Evolutionary conservation across 768 basidiomycete genomes (phyloP).

Genomic region (Fomitopsis pulvina): DNA sequence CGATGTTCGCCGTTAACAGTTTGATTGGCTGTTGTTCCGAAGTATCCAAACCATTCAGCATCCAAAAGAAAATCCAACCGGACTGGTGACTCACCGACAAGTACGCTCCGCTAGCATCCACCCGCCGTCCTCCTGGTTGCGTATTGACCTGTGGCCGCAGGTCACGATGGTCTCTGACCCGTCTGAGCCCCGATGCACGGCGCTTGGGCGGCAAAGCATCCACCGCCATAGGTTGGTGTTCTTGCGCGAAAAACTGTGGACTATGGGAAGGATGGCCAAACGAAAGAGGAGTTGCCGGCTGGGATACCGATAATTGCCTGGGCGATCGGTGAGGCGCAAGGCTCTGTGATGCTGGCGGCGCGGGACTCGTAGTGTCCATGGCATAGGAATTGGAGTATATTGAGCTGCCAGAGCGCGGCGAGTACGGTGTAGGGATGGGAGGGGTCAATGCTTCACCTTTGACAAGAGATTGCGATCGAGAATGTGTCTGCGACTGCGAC

Average conservation of each 20-base stretch:
- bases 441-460: conserved; percentile 48
- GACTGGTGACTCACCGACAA: conserved; percentile 60
- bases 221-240: conserved; percentile 67
- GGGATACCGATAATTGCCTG: conserved; percentile 55
- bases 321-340: conserved; percentile 42
- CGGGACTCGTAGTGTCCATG: conserved; percentile 63
- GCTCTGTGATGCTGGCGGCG: conserved; percentile 41
- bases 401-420: conserved; percentile 39
- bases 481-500: conserved; percentile 52
- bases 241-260: conserved; percentile 49
- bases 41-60: neutral
- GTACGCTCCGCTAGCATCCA: conserved; percentile 69
- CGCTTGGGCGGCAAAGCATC: conserved; percentile 54
- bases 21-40: conserved; percentile 41
- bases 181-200: conserved; percentile 70
- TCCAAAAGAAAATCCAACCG: neutral
- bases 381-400: conserved; percentile 42
- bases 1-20: conserved; percentile 77
- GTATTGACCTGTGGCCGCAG: conserved; percentile 67
- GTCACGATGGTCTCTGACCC: conserved; percentile 72
- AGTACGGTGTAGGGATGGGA: conserved; percentile 43
- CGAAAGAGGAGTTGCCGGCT: conserved; percentile 68
- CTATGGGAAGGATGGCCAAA: conserved; percentile 49
- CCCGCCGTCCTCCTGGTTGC: conserved; percentile 60
- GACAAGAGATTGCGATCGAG: conserved; percentile 48